phyloP scores from a whole-genome alignment of 345 rosid species.

The Hevea brasiliensis region DNA sequence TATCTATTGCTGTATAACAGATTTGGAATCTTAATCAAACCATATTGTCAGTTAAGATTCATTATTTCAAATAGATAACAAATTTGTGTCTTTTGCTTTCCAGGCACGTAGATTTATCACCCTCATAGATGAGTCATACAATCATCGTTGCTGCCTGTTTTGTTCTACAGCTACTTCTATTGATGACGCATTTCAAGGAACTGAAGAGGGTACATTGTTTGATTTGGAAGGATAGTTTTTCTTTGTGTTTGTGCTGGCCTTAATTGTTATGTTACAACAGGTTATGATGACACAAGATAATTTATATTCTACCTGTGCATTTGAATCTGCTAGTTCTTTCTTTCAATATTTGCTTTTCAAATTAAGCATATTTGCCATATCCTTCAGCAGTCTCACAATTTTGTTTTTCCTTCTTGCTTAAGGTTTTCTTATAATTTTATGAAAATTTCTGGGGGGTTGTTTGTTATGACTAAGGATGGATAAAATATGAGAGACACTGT shows the following conservation, averaged over 20 bases:
- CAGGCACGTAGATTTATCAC: constrained; percentile 98
- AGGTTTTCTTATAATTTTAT: not conserved
- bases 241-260: not conserved
- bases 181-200: constrained; percentile 92
- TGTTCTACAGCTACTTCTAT: constrained; percentile 70
- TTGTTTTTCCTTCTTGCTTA: not conserved
- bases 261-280: not conserved
- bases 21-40: constrained; percentile 1
- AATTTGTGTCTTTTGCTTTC: constrained; percentile 12
- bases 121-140: constrained; percentile 86
- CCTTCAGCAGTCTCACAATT: not conserved
- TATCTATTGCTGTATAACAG: not conserved
- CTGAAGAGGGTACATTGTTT: constrained; percentile 85
- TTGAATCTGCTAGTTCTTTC: not conserved
- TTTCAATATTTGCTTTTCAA: not conserved
- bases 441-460: not conserved
- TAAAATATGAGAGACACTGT: too few species aligned
- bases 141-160: constrained; percentile 80
- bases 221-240: constrained; percentile 70
- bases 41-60: not conserved
- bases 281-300: not conserved
- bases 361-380: not conserved
- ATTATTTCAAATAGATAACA: not conserved
- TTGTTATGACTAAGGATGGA: too few species aligned
- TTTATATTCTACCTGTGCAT: not conserved